Conservation (phyloP, 2,329 filamentous ascomycete species). For the Calonectria pseudoturangicola region DNA sequence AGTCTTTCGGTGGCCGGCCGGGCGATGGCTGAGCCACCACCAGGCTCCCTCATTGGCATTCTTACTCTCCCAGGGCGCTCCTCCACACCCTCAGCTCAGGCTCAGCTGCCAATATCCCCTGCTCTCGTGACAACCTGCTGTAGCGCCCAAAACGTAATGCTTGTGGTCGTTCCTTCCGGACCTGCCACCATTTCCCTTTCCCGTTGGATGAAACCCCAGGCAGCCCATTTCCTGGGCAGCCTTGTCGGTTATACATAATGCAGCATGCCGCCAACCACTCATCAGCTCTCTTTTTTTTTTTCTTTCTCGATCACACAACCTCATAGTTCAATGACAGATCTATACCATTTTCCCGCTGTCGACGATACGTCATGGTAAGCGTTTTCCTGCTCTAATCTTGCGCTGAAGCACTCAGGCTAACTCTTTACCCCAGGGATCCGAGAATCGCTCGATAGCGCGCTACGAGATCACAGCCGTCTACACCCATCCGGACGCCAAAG, state of each 20-base stretch:
- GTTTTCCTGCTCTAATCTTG: neutral
- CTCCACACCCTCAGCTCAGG: constrained; percentile 37
- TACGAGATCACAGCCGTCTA: constrained; percentile 77
- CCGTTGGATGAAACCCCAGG: constrained; percentile 32
- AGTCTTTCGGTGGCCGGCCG: constrained; percentile 36
- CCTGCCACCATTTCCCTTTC: constrained; percentile 1
- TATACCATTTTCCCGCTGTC: constrained; percentile 28
- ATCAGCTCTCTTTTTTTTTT: neutral
- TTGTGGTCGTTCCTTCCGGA: constrained; percentile 8
- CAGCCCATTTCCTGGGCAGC: constrained; percentile 28
- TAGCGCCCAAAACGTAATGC: constrained; percentile 15
- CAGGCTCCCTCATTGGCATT: constrained; percentile 35
- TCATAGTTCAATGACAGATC: constrained; percentile 43
- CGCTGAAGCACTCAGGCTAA: neutral
- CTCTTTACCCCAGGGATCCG: constrained; percentile 60
- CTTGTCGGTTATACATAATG: constrained; percentile 42
- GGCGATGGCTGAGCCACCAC: constrained; percentile 49
- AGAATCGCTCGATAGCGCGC: constrained; percentile 60
- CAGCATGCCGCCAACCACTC: constrained; percentile 13
- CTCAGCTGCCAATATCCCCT: constrained; percentile 40
- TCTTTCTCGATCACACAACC: neutral
- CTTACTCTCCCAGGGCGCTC: constrained; percentile 28
- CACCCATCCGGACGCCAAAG: constrained; percentile 74
- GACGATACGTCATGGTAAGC: constrained; percentile 54
- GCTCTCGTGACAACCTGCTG: constrained; percentile 44